Conservation (phyloP, 2,329 filamentous ascomycete genomes). For the Aspergillus brunneoviolaceus region DNA sequence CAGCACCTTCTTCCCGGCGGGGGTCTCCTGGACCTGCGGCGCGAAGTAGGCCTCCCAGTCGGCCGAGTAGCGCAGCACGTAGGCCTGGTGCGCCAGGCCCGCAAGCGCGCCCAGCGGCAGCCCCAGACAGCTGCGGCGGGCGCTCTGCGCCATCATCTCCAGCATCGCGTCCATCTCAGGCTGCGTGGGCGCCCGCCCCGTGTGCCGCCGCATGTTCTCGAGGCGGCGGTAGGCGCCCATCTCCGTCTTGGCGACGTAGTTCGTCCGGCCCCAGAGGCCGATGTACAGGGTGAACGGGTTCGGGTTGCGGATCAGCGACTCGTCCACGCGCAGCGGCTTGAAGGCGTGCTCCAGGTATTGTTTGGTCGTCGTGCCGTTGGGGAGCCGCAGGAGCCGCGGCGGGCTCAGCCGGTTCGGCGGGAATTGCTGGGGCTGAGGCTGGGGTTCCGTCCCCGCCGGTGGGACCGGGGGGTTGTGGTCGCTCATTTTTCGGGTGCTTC, state of each 20-base stretch:
- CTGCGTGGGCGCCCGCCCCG: neutral
- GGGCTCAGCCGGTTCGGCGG: neutral
- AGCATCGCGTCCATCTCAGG: neutral
- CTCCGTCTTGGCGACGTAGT: conserved; percentile 18
- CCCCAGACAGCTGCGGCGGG: neutral
- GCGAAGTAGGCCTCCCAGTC: neutral
- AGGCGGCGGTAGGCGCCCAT: conserved; percentile 2
- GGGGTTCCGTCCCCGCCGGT: too few species aligned
- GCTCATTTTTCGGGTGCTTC: too few species aligned
- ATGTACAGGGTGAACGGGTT: conserved; percentile 29
- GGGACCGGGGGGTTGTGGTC: too few species aligned
- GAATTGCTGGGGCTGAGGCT: too few species aligned
- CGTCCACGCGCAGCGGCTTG: conserved; percentile 14
- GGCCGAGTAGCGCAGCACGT: neutral
- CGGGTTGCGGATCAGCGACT: conserved; percentile 23
- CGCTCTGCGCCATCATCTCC: neutral
- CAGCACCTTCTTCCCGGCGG: neutral
- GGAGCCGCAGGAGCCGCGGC: too few species aligned
- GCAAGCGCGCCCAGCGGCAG: neutral
- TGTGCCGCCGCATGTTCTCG: conserved; percentile 6
- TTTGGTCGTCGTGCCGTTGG: neutral
- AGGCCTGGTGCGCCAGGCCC: neutral
- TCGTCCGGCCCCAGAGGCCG: conserved; percentile 24
- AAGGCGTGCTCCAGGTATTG: conserved; percentile 5
- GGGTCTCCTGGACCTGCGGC: neutral